Conservation (phyloP, 2,329 filamentous ascomycete species). For the Didymella exigua region DNA sequence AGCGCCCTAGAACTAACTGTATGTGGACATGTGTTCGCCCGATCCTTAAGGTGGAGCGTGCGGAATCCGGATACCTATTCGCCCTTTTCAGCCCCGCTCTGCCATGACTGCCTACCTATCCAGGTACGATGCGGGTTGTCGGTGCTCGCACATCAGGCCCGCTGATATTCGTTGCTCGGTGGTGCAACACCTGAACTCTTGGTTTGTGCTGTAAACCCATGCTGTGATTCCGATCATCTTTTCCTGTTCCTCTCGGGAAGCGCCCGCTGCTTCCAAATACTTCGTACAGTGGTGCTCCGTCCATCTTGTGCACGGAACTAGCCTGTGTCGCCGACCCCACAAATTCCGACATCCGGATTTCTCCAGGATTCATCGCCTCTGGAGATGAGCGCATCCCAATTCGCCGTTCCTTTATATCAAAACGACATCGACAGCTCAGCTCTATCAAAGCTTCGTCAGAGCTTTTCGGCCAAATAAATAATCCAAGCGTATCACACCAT, state of each 20-base stretch:
- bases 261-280: not conserved
- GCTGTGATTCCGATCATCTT: not conserved
- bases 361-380: not conserved
- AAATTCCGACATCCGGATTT: not conserved
- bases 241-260: not conserved
- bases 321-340: conserved; percentile 1
- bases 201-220: conserved; percentile 9
- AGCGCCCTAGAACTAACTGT: not conserved
- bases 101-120: conserved; percentile 6
- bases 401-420: not conserved
- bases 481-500: not conserved
- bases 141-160: conserved; percentile 7
- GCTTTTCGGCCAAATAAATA: conserved; percentile 9
- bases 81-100: conserved; percentile 6
- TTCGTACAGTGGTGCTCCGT: too few relatives aligned
- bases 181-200: conserved; percentile 5
- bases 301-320: not conserved
- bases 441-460: not conserved
- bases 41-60: not conserved
- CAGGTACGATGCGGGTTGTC: not conserved
- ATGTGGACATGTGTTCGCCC: not conserved
- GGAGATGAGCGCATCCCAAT: not conserved
- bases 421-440: not conserved
- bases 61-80: too few relatives aligned
- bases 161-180: not conserved